These are phyloP conservation scores for Yarrowia bubula DNA, from an alignment of 805 yeast species.

Conservation along the genomic window DNA sequence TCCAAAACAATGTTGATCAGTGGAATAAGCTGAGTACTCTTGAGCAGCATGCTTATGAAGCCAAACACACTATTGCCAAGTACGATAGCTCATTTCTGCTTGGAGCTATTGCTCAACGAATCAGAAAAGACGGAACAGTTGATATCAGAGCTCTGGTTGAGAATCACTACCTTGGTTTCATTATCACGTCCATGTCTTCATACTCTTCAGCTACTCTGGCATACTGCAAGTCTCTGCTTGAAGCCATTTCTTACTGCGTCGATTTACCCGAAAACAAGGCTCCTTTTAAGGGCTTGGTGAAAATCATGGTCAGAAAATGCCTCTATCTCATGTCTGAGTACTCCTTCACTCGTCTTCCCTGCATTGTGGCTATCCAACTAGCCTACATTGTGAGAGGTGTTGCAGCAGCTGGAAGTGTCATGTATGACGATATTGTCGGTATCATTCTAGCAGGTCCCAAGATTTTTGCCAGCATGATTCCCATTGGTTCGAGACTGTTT, in stretches of 20 bases:
- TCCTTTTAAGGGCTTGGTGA: constrained; percentile 32
- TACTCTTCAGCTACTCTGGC: neutral
- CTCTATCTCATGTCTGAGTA: constrained; percentile 6
- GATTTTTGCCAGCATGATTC: constrained; percentile 37
- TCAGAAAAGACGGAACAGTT: neutral
- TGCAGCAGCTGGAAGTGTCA: constrained; percentile 65
- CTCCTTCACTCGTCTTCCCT: constrained; percentile 37
- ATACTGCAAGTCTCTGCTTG: constrained; percentile 44
- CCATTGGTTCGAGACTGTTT: constrained; percentile 47
- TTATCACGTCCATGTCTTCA: neutral
- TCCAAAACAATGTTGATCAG: neutral
- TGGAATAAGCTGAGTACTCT: neutral
- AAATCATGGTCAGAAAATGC: constrained; percentile 18
- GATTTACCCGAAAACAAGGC: constrained; percentile 37
- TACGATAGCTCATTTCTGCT: constrained; percentile 1
- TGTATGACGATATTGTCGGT: constrained; percentile 68
- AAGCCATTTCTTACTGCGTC: constrained; percentile 39
- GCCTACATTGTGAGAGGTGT: constrained; percentile 58
- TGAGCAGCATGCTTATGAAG: neutral
- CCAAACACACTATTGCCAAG: neutral
- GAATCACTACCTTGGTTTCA: constrained; percentile 1
- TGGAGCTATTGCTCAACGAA: constrained; percentile 7
- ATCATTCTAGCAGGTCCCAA: constrained; percentile 61
- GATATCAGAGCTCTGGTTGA: constrained; percentile 9
- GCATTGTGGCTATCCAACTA: constrained; percentile 54